Percentiles rank a stretch among this genome's conserved stretches.
phyloP scores from a whole-genome alignment of 805 yeast genomes.

The Kregervanrija pseudodelftensis region DNA sequence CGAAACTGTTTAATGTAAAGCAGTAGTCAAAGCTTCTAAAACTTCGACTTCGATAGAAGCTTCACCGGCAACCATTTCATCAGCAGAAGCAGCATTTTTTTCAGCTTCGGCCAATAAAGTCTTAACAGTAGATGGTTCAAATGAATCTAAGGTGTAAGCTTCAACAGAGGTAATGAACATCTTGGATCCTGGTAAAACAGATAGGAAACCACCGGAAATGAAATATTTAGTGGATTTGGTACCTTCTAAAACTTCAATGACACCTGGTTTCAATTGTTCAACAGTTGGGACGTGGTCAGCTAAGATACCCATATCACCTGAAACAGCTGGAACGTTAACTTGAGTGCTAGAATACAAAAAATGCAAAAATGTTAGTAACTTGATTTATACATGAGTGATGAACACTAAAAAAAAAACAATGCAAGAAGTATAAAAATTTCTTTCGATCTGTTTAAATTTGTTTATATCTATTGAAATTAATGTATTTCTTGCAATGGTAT shows the following conservation, averaged over 20 bases:
- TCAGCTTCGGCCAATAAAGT: constrained; percentile 85
- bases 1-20: constrained; percentile 29
- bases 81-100: constrained; percentile 79
- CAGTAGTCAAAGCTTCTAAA: constrained; percentile 83
- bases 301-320: constrained; percentile 94
- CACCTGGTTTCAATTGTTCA: constrained; percentile 94
- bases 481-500: too few relatives aligned
- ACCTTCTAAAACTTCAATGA: constrained; percentile 83
- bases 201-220: constrained; percentile 93
- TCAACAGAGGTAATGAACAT: constrained; percentile 89
- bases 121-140: constrained; percentile 74
- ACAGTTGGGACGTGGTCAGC: constrained; percentile 97
- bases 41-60: constrained; percentile 95
- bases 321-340: constrained; percentile 92
- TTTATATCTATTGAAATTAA: too few relatives aligned
- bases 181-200: constrained; percentile 90
- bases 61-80: constrained; percentile 85
- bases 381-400: too few relatives aligned
- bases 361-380: constrained; percentile 1
- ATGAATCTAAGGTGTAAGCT: constrained; percentile 86
- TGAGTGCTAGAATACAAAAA: constrained; percentile 32
- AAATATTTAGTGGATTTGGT: constrained; percentile 73
- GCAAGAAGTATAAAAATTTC: too few relatives aligned
- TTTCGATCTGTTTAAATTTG: too few relatives aligned
- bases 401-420: background rate